Evolutionary conservation across 139 green algal species (phyloP), one percentile per base, ranked within the genome.

Genomic region (Coelastrella sp.): DNA sequence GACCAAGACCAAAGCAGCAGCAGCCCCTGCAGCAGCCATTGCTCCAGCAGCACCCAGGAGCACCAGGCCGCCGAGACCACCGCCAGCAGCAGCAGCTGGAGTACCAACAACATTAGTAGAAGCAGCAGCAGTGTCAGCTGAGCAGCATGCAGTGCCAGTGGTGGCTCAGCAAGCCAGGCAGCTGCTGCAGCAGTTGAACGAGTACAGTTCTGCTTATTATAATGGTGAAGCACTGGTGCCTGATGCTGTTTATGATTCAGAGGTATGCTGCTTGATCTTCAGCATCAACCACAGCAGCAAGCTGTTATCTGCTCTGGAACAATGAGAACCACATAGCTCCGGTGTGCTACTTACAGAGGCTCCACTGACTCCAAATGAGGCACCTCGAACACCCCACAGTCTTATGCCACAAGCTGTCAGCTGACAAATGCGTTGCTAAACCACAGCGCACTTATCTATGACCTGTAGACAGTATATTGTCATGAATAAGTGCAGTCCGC

Each of bases 231-330:
- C 82, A 24, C 17, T 20, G 27, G 65, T 78, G 7, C 14, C 27
- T 56, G 82, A 88, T 78, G 82, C 35, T 49, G 82, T 58, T 14
- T 88, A 88, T 78, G 82, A 88, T n/a, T 56, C 63, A 5, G 15
- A 88, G 82, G 61, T 88, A 35, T 58, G 80, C 22, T 19, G 59
- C 7, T 49, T 49, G 35, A 49, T 49, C 35, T 49, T 49, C 35
- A 49, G 35, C 35, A 49, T 49, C 35, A 49, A 49, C 35, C 35
- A 49, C 35, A 49, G 35, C 35, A 49, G 35, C 35, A 1, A 49
- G 35, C 35, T 49, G 35, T 49, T 3, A 49, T 3, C 35, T 49
- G 35, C 1, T 49, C 35, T 49, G 35, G 35, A 49, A n/a, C n/a
- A n/a, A n/a, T n/a, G n/a, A n/a, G n/a, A n/a, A 49, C 35, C 35